phyloP scores from a whole-genome alignment of 768 basidiomycete genomes.

The Psilocybe tampanensis region DNA sequence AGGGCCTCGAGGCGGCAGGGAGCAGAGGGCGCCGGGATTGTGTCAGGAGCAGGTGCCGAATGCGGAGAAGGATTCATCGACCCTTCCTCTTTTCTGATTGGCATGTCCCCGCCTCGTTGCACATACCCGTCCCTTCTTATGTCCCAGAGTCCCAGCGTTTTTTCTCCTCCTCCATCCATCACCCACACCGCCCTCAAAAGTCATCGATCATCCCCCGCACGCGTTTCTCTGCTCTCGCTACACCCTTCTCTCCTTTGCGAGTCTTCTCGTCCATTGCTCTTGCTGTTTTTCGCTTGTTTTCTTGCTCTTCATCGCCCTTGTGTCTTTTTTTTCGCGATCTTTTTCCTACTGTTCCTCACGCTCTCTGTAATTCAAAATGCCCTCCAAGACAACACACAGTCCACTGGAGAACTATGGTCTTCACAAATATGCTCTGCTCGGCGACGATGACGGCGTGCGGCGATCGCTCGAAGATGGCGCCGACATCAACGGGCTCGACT shows the following conservation, averaged over 20 bases:
- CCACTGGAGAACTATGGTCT: slow-evolving; percentile 43
- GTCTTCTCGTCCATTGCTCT: background rate
- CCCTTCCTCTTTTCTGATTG: slow-evolving; percentile 17
- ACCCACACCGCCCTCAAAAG: background rate
- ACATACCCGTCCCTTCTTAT: slow-evolving; percentile 15
- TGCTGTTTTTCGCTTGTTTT: background rate
- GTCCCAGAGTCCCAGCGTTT: slow-evolving; percentile 2
- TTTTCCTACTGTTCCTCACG: slow-evolving; percentile 8
- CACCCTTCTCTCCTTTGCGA: background rate
- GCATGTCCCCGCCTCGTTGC: slow-evolving; percentile 22
- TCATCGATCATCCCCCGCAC: background rate
- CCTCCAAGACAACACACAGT: slow-evolving; percentile 26
- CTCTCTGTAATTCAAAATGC: background rate
- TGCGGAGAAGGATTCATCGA: slow-evolving; percentile 9
- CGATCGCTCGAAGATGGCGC: slow-evolving; percentile 60
- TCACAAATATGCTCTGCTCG: slow-evolving; percentile 58
- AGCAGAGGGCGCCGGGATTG: background rate
- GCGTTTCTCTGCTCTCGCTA: background rate
- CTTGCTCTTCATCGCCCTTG: background rate
- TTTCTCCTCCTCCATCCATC: slow-evolving; percentile 9
- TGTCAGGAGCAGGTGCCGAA: slow-evolving; percentile 8
- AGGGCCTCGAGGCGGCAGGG: slow-evolving; percentile 4
- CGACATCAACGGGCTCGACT: slow-evolving; percentile 69
- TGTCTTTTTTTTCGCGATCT: background rate
- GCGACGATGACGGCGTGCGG: slow-evolving; percentile 54